Evolutionary conservation across 2,329 filamentous ascomycete genomes (phyloP).

Genomic region (Cytospora paraplurivora): DNA sequence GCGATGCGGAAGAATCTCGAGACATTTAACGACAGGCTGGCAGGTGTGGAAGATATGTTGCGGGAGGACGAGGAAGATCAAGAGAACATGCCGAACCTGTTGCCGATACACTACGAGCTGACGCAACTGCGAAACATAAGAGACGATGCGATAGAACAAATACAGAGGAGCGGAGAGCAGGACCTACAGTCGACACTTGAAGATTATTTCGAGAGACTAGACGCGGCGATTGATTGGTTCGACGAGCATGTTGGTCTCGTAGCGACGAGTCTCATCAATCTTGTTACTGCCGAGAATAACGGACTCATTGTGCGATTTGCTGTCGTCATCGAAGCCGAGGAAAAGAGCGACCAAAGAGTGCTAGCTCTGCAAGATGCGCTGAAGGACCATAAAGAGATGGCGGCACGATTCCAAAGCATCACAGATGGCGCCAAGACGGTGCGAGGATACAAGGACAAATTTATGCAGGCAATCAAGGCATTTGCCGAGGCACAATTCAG

Average conservation of each 20-base stretch:
- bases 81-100: constrained; percentile 88
- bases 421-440: constrained; percentile 89
- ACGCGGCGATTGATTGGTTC: constrained; percentile 90
- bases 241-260: constrained; percentile 90
- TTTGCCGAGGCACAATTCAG: constrained; percentile 76
- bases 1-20: constrained; percentile 91
- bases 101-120: constrained; percentile 88
- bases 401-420: constrained; percentile 90
- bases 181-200: constrained; percentile 80
- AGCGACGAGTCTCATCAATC: constrained; percentile 84
- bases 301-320: constrained; percentile 89
- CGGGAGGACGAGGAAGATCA: constrained; percentile 80
- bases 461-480: constrained; percentile 75
- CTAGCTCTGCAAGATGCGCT: constrained; percentile 91
- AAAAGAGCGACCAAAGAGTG: constrained; percentile 92
- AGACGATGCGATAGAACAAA: constrained; percentile 96
- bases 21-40: constrained; percentile 78
- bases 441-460: constrained; percentile 96
- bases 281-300: constrained; percentile 84
- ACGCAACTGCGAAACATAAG: constrained; percentile 90
- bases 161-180: constrained; percentile 71
- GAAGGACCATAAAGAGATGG: constrained; percentile 93
- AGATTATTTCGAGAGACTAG: constrained; percentile 85
- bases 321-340: constrained; percentile 90
- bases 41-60: constrained; percentile 75